phyloP scores from a whole-genome alignment of 371 early-diverging fungal genomes.

The Entomophthora muscae region DNA sequence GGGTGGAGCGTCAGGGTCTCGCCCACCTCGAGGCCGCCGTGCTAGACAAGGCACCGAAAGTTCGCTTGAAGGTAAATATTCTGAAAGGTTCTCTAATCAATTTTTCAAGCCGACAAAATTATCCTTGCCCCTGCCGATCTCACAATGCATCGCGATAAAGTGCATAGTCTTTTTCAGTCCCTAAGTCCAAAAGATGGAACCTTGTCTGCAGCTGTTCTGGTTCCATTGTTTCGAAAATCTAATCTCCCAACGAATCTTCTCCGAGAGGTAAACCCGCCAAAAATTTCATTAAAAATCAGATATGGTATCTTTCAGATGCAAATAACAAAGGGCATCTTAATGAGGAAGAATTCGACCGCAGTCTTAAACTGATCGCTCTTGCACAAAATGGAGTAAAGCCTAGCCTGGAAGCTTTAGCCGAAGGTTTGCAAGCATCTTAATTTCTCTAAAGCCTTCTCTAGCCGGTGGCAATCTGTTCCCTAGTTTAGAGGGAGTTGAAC shows the following conservation, averaged over 20 bases:
- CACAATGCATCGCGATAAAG: not conserved
- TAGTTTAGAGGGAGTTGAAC: not conserved
- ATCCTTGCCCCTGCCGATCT: not conserved
- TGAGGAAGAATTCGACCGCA: not conserved
- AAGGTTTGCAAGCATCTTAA: not conserved
- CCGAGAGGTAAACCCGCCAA: not conserved
- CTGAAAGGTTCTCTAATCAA: too few relatives aligned
- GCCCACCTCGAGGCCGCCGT: not conserved
- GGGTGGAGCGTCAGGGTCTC: not conserved
- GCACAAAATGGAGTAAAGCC: not conserved
- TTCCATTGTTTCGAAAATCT: not conserved
- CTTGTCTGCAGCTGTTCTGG: not conserved
- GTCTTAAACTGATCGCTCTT: not conserved
- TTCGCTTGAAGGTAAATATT: too few relatives aligned
- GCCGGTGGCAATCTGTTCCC: not conserved
- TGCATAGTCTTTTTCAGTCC: not conserved
- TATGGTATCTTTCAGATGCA: not conserved
- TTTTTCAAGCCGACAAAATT: not conserved
- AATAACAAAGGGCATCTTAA: not conserved
- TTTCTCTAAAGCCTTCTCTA: not conserved
- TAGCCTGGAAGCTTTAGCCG: not conserved
- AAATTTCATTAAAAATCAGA: not conserved
- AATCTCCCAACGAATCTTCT: not conserved
- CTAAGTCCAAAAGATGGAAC: not conserved
- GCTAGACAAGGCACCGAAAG: not conserved